A percentile compares a stretch with the other conserved stretches of the same genome.
These are phyloP conservation scores for Colletotrichum viniferum DNA, from an alignment of 2,329 filamentous ascomycete species.

Conservation along the genomic window DNA sequence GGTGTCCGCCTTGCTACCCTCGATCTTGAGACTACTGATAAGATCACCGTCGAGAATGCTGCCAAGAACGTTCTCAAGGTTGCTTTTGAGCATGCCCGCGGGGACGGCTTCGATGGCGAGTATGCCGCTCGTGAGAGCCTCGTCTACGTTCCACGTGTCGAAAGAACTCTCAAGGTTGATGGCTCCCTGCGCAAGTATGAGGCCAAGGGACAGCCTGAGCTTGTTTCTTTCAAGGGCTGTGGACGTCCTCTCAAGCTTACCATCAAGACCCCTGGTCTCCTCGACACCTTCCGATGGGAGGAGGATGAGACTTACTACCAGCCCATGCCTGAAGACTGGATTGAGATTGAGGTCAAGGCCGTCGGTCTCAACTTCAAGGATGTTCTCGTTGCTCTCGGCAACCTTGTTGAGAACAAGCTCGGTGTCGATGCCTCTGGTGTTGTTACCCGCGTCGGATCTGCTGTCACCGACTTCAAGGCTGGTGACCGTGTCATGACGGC, in stretches of 20 bases:
- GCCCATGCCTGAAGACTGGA: constrained; percentile 8
- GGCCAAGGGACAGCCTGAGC: constrained; percentile 11
- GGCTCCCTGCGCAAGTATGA: background rate
- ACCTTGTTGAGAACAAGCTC: constrained; percentile 26
- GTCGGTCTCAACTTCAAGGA: constrained; percentile 32
- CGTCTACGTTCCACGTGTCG: constrained; percentile 9
- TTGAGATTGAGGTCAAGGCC: constrained; percentile 31
- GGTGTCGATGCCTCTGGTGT: constrained; percentile 37
- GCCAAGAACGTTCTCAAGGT: background rate
- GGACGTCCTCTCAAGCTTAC: constrained; percentile 23
- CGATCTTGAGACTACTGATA: background rate
- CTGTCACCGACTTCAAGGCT: constrained; percentile 29
- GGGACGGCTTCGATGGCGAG: constrained; percentile 1
- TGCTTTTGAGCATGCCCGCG: background rate
- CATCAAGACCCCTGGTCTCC: constrained; percentile 24
- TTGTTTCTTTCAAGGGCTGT: constrained; percentile 2
- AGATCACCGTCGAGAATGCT: background rate
- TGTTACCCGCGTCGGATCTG: constrained; percentile 33
- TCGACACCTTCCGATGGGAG: constrained; percentile 29
- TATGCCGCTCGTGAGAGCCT: background rate
- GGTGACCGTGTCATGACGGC: constrained; percentile 33
- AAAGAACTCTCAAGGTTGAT: background rate
- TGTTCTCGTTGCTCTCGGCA: constrained; percentile 30
- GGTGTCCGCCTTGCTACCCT: constrained; percentile 10
- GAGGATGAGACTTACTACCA: constrained; percentile 20